Percentiles rank a stretch among this genome's conserved stretches.
These are phyloP conservation scores for Termitomyces sp. DNA, from an alignment of 768 basidiomycete species.

Conservation along the genomic window DNA sequence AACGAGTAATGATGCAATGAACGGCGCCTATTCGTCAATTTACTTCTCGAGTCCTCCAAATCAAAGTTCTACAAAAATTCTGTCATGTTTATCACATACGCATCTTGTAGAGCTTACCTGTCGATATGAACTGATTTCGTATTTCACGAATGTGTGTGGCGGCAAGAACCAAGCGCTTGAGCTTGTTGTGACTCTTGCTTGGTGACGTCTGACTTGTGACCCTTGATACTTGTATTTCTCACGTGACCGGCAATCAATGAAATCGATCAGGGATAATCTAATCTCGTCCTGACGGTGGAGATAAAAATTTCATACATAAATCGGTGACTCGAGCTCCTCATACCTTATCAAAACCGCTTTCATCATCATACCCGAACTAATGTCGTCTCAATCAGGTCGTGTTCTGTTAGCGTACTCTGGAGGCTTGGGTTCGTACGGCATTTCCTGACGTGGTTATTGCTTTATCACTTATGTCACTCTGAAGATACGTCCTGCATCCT, in stretches of 20 bases:
- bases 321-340: not conserved
- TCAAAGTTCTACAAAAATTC: not conserved
- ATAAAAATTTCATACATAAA: slow-evolving; percentile 7
- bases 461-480: slow-evolving; percentile 9
- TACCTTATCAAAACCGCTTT: not conserved
- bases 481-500: slow-evolving; percentile 98
- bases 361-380: slow-evolving; percentile 18
- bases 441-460: slow-evolving; percentile 6
- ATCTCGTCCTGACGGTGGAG: not conserved
- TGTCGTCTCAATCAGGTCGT: slow-evolving; percentile 63
- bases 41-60: not conserved
- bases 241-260: slow-evolving; percentile 8
- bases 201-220: not conserved
- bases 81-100: not conserved
- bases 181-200: not conserved
- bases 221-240: not conserved
- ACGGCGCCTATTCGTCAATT: not conserved
- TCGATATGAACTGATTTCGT: not conserved
- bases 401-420: slow-evolving; percentile 98
- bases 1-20: not conserved
- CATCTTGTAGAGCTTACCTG: not conserved
- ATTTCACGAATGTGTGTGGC: not conserved
- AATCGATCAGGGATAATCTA: slow-evolving; percentile 7
- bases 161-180: not conserved
- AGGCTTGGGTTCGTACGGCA: slow-evolving; percentile 78